phyloP scores from a whole-genome alignment of 1,284 basidiomycete genomes.

The Kalmanozyma brasiliensis region DNA sequence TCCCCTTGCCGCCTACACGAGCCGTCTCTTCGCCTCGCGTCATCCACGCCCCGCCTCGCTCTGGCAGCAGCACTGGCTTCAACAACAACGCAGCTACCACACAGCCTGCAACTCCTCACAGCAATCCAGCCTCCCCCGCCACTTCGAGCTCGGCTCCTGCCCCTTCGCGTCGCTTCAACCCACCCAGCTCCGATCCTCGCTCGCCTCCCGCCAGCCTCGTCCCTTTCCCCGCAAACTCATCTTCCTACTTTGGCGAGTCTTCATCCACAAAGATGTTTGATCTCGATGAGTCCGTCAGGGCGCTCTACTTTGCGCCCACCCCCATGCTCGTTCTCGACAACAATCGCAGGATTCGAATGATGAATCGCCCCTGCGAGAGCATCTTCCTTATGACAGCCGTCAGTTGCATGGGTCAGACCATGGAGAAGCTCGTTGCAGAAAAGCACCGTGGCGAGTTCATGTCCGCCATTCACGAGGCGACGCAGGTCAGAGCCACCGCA shows the following conservation, averaged over 20 bases:
- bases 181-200: conserved; percentile 10
- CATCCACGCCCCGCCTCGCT: conserved; percentile 12
- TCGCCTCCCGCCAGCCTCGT: conserved; percentile 21
- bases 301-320: conserved; percentile 62
- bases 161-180: conserved; percentile 5
- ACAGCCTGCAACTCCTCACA: conserved; percentile 1
- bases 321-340: conserved; percentile 61
- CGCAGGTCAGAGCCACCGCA: conserved; percentile 30
- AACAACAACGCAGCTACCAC: background rate
- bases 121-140: conserved; percentile 24
- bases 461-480: conserved; percentile 54
- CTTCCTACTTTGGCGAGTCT: conserved; percentile 25
- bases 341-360: conserved; percentile 57
- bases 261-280: conserved; percentile 58
- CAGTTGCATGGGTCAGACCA: conserved; percentile 50
- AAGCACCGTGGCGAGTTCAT: conserved; percentile 23
- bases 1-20: conserved; percentile 30
- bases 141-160: conserved; percentile 11
- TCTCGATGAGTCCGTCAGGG: conserved; percentile 62
- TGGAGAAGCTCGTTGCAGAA: conserved; percentile 50
- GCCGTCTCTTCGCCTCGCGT: conserved; percentile 27
- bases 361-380: conserved; percentile 60
- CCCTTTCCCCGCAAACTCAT: conserved; percentile 27
- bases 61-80: conserved; percentile 19
- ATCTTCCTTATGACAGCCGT: conserved; percentile 50